Evolutionary conservation across 768 basidiomycete genomes (phyloP).

Genomic region (Auricularia cornea): DNA sequence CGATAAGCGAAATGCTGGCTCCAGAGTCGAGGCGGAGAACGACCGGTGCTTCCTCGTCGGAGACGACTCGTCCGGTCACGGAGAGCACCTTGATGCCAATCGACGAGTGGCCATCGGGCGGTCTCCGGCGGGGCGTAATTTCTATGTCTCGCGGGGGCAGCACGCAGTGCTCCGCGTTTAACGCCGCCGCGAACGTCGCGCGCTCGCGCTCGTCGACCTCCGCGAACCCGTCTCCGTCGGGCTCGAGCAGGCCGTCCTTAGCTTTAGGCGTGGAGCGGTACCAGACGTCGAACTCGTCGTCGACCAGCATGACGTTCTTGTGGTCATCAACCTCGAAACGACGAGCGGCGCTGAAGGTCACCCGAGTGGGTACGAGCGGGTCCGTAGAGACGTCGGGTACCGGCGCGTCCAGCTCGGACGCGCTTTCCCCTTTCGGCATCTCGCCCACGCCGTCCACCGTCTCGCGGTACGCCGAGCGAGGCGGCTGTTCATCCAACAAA

Average conservation of each 20-base stretch:
- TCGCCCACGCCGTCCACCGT: too few species aligned
- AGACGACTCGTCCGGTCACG: not conserved
- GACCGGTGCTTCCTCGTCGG: not conserved
- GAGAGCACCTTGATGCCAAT: not conserved
- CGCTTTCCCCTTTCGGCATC: too few species aligned
- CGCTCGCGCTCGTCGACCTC: not conserved
- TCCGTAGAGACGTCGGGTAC: too few species aligned
- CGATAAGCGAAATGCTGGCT: not conserved
- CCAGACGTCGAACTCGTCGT: too few species aligned
- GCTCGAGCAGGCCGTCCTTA: not conserved
- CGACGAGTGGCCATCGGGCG: not conserved
- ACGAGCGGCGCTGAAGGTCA: too few species aligned
- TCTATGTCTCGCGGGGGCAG: not conserved
- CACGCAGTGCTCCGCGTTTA: not conserved
- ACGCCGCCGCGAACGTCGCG: not conserved
- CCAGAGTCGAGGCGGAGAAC: not conserved
- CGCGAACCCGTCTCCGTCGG: not conserved
- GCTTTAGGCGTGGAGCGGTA: not conserved
- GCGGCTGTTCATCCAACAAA: too few species aligned
- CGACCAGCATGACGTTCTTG: too few species aligned
- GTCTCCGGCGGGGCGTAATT: not conserved
- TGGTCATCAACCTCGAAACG: too few species aligned
- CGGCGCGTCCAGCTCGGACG: too few species aligned
- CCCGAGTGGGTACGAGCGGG: too few species aligned
- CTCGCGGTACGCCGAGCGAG: too few species aligned